A percentile compares a stretch with the other conserved stretches of the same genome.
Evolutionary conservation across 176 grass and related monocot genomes (phyloP).

Genomic region (Saccharum officinarum): DNA sequence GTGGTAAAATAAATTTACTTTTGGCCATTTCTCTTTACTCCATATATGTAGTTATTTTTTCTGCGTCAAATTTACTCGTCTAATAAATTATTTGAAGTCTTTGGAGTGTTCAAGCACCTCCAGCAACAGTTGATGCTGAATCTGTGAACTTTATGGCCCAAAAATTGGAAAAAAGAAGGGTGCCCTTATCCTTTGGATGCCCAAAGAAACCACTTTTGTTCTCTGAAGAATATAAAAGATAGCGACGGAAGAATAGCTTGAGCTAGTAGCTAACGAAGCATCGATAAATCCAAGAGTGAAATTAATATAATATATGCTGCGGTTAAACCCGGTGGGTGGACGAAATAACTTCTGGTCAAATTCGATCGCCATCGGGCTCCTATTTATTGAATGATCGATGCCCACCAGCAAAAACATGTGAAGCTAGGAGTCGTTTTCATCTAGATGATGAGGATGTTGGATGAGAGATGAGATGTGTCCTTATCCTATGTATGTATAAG

Average conservation of each 20-base stretch:
- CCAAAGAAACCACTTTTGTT: not conserved
- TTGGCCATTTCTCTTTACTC: not conserved
- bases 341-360: conserved; percentile 61
- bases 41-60: not conserved
- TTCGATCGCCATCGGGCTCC: conserved; percentile 47
- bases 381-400: conserved; percentile 34
- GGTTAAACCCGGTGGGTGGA: conserved; percentile 12
- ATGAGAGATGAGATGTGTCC: conserved; percentile 31
- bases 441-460: conserved; percentile 41
- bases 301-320: conserved; percentile 5
- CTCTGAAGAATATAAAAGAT: conserved; percentile 1
- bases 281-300: not conserved
- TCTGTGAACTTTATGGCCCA: not conserved
- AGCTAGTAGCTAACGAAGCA: not conserved
- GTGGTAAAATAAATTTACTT: not conserved
- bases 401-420: conserved; percentile 46
- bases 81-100: not conserved
- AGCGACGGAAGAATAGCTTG: conserved; percentile 12
- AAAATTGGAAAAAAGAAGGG: not conserved
- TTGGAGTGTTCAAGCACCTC: not conserved
- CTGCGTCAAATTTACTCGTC: not conserved
- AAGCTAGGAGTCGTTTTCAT: conserved; percentile 49
- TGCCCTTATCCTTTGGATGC: not conserved
- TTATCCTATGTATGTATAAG: conserved; percentile 36
- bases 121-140: not conserved